phyloP scores from a whole-genome alignment of 2,329 filamentous ascomycete genomes.

The Alternaria postmessia region DNA sequence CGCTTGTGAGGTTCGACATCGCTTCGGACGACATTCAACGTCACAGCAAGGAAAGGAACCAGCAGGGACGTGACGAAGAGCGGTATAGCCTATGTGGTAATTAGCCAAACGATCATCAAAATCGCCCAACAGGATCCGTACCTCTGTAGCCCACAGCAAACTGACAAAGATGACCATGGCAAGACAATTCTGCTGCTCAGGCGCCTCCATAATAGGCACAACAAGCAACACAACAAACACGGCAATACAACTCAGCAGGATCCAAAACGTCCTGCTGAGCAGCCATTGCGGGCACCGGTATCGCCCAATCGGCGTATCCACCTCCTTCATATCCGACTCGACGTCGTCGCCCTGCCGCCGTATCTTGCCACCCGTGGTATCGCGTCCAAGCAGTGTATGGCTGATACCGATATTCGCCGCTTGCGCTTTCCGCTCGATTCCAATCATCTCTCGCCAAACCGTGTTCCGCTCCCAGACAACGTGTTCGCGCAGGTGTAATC shows the following conservation, averaged over 20 bases:
- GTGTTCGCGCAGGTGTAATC: constrained; percentile 91
- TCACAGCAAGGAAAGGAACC: constrained; percentile 91
- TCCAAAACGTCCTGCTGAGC: constrained; percentile 81
- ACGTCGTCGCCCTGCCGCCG: constrained; percentile 86
- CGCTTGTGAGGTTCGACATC: constrained; percentile 75
- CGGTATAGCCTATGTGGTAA: constrained; percentile 79
- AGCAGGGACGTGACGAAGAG: constrained; percentile 95
- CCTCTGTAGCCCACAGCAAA: constrained; percentile 95
- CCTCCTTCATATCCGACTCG: constrained; percentile 69
- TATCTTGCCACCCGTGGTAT: constrained; percentile 71
- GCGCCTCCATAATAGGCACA: constrained; percentile 81
- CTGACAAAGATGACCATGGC: constrained; percentile 94
- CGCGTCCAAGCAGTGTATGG: constrained; percentile 79
- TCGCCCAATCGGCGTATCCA: constrained; percentile 81
- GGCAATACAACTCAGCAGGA: constrained; percentile 72
- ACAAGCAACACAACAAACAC: constrained; percentile 78
- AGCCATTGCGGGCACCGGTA: constrained; percentile 83
- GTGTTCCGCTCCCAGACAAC: constrained; percentile 99
- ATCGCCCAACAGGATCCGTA: constrained; percentile 44
- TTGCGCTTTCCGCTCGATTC: constrained; percentile 93
- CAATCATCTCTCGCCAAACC: constrained; percentile 98
- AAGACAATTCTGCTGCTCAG: constrained; percentile 95
- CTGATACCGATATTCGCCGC: constrained; percentile 86
- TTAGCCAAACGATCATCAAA: constrained; percentile 23
- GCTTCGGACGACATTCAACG: constrained; percentile 82